Base-by-base conservation (phyloP, 78 protist genomes). In the Chrysochromulina parva region DNA sequence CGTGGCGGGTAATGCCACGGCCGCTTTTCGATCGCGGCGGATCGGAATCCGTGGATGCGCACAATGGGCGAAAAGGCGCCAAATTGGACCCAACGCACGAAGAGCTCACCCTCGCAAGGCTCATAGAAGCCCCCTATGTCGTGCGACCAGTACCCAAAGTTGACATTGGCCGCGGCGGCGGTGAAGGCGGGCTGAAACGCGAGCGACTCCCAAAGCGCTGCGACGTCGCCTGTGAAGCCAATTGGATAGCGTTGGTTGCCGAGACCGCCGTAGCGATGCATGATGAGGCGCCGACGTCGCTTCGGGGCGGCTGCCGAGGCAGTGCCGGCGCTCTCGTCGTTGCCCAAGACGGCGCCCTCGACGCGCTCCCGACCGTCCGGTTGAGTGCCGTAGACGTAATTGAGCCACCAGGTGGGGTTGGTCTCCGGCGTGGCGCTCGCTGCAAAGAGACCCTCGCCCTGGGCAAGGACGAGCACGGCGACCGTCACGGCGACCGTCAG, bases 171-270 rank as follows among this genome's bases (percentile, higher is more conserved):
- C 16, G 95, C 93, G 48, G 92, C 84, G 57, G 58, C 53, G 55
- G 94, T 71, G 93, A 93, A 94, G 89, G 81, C 76, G 17, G 94
- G 90, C 55, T 92, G 96, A 88, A 28, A 93, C 17, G 85, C 93
- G 24, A 94, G 94, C 20, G 1, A 19, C 24, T 13, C 73, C 96
- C 96, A 95, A 10, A 66, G 86, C 10, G 85, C 59, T 10, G 20
- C 19, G 38, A 95, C 96, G 65, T 95, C 96, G 54, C 96, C 96
- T 20, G 81, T 53, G 81, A 94, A 94, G 17, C 95, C 95, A 54
- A 71, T 19, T 20, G 9, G 95, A 93, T 94, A 94, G 26, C 96
- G 88, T 38, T 93, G 94, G 11, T 74, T 59, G 60, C 94, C 95
- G 20, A 90, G 89, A 14, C 95, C 95, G 26, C 95, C 95, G 89